Percentiles rank a stretch among this genome's conserved stretches.
Conservation (phyloP, 2,329 filamentous ascomycete species). For the Amesomyces nigricolor region DNA sequence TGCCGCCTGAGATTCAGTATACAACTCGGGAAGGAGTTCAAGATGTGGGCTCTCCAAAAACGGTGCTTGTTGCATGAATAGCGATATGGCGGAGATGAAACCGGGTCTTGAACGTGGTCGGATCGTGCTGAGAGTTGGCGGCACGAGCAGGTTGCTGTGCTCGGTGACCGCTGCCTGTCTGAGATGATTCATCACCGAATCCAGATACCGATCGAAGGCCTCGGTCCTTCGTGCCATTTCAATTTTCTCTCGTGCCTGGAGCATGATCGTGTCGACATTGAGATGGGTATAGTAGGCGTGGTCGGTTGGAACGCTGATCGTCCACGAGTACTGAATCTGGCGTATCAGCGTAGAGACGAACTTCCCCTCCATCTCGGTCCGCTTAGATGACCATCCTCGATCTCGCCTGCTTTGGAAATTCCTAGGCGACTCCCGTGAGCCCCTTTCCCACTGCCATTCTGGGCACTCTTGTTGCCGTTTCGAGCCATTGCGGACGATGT, state of each 20-base stretch:
- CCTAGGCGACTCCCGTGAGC: neutral
- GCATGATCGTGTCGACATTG: neutral
- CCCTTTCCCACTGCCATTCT: neutral
- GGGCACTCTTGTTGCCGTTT: neutral
- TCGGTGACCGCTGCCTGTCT: neutral
- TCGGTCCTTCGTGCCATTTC: neutral
- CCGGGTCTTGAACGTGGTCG: neutral
- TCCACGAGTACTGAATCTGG: neutral
- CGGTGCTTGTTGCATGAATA: neutral
- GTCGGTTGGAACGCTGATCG: neutral
- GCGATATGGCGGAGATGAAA: conserved; percentile 1
- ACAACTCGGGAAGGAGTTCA: neutral
- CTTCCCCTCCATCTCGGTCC: too few relatives aligned
- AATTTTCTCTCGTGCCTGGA: neutral
- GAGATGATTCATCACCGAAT: neutral
- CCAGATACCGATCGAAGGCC: neutral
- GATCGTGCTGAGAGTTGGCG: neutral
- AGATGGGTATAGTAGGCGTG: neutral
- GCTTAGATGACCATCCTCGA: too few relatives aligned
- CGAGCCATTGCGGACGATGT: neutral
- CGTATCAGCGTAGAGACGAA: neutral
- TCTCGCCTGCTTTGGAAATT: too few relatives aligned
- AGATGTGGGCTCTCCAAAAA: neutral
- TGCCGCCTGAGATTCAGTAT: too few relatives aligned
- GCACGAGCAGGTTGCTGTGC: conserved; percentile 21